Conservation (phyloP, 164 flowering plant genomes). For the Vitis rotundifolia region DNA sequence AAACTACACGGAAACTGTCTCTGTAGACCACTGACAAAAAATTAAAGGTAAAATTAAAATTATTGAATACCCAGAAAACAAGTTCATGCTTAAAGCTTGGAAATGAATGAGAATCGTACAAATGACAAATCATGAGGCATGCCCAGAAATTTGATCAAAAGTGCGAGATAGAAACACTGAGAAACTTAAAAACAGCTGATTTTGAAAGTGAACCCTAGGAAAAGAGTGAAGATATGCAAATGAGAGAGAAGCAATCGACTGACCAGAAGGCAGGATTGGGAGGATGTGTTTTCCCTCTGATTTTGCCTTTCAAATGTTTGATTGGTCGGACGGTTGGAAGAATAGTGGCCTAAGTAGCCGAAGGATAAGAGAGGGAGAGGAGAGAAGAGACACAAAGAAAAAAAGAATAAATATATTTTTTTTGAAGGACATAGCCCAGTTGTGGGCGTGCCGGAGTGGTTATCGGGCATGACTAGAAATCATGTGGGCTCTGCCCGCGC, state of each 20-base stretch:
- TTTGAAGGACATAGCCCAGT: no score
- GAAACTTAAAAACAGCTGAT: background rate
- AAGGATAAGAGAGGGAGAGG: no score
- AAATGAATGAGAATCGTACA: background rate
- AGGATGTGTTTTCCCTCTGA: no score
- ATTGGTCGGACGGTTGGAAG: no score
- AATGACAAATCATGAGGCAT: background rate
- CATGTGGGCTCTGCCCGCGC: conserved; percentile 99
- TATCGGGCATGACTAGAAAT: conserved; percentile 99
- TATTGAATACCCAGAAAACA: background rate
- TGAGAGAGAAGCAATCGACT: no score
- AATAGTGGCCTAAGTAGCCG: no score
- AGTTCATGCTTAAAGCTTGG: background rate
- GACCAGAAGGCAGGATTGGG: no score
- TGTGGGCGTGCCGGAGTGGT: conserved; percentile 97
- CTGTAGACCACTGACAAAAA: conserved; percentile 6
- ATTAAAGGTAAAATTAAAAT: background rate
- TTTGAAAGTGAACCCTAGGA: background rate
- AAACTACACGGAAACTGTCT: background rate
- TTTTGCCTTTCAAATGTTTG: no score
- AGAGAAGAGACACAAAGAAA: no score
- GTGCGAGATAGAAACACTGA: background rate
- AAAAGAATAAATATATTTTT: no score
- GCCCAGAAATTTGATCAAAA: background rate
- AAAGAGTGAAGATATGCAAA: background rate